These are phyloP conservation scores for Asterophora parasitica DNA, from an alignment of 768 basidiomycete genomes.

Conservation along the genomic window DNA sequence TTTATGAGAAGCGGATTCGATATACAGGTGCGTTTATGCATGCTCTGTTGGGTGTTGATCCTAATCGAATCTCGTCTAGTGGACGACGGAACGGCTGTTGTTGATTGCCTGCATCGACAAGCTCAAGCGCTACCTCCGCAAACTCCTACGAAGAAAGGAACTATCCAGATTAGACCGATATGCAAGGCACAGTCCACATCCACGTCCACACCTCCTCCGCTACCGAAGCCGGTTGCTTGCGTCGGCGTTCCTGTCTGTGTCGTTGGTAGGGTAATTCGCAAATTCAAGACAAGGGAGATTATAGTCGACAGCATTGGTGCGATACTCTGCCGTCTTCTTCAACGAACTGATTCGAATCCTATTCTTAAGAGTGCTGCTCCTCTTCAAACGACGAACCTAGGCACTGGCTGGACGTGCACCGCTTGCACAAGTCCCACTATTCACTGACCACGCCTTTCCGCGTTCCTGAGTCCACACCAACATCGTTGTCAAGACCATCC, in stretches of 20 bases:
- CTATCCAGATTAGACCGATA: constrained; percentile 6
- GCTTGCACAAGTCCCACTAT: constrained; percentile 52
- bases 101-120: constrained; percentile 57
- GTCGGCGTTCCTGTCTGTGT: constrained; percentile 46
- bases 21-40: constrained; percentile 46
- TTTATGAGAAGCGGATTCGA: constrained; percentile 53
- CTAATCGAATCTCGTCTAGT: constrained; percentile 35
- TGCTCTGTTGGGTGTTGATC: not conserved
- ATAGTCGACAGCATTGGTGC: constrained; percentile 47
- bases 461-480: constrained; percentile 34
- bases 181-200: constrained; percentile 8
- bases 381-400: constrained; percentile 55
- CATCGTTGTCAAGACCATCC: constrained; percentile 5
- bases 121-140: constrained; percentile 24
- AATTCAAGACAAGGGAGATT: constrained; percentile 41
- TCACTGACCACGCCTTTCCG: constrained; percentile 44
- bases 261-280: constrained; percentile 38
- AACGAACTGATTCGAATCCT: not conserved
- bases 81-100: constrained; percentile 71
- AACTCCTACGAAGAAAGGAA: constrained; percentile 20
- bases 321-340: constrained; percentile 10
- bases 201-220: constrained; percentile 11
- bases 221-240: constrained; percentile 30
- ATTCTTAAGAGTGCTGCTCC: constrained; percentile 35
- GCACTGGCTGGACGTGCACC: constrained; percentile 50